Evolutionary conservation across 2,329 filamentous ascomycete genomes (phyloP), one percentile per base, ranked within the genome.

Genomic region (Ophiostoma montium): DNA sequence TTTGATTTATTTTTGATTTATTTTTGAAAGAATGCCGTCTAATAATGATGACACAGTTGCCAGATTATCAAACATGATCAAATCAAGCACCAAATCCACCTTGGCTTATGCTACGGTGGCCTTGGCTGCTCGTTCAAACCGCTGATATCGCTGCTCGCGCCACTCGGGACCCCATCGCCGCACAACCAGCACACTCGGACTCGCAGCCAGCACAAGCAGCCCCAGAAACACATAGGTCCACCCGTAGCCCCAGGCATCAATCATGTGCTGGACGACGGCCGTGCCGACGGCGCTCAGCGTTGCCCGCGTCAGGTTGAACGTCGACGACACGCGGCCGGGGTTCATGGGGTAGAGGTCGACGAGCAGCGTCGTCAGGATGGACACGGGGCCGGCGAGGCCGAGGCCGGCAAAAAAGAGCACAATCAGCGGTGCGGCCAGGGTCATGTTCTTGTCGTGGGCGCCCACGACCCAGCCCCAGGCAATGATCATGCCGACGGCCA

Each of bases 391-490:
- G 3, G 63, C 67, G 7, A 65, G 53, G 2, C 59, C 56, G 32
- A 60, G 59, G 3, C 66, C 66, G 5, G 60, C 56, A 12, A 68
- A 58, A 52, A 69, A 65, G 11, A 67, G 57, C n/a, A 68, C 53
- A 2, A 68, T 56, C 9, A 70, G 57, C 3, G 68, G 66, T 5
- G 60, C 66, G 0, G 67, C 67, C 1, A 71, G 59, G 52, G 59
- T 64, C 12, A 39, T 31, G 3, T 59, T 60, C 12, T 33, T 31
- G 3, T 59, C 60, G 23, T 42, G 39, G 16, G 60, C 56, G 47
- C 63, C 58, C 5, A 71, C 60, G 5, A 66, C 62, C 69, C 69
- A 71, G 30, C 68, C 68, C 57, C 66, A 70, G 30, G 61, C 61
- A 2, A 67, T 50, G 0, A 70, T 60, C 3, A 63, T 64, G 27